phyloP scores from a whole-genome alignment of 2,329 filamentous ascomycete genomes.

The Fusarium hostae region DNA sequence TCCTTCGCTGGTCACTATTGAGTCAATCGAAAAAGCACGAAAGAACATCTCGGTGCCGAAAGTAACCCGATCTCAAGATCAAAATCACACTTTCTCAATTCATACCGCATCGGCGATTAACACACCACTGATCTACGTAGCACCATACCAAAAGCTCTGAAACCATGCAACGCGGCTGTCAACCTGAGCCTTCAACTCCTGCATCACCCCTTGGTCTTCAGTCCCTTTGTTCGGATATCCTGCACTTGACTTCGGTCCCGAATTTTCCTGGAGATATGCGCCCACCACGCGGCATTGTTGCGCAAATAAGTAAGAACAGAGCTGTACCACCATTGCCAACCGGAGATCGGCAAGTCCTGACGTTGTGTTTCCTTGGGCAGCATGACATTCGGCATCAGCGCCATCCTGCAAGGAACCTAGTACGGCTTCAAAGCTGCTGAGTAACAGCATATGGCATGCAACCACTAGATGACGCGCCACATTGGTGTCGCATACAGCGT shows the following conservation, averaged over 20 bases:
- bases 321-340: neutral
- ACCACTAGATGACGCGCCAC: neutral
- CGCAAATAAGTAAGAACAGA: neutral
- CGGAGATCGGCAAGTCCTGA: neutral
- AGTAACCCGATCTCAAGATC: neutral
- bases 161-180: neutral
- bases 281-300: neutral
- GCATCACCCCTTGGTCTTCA: neutral
- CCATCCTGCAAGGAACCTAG: neutral
- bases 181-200: neutral
- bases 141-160: neutral
- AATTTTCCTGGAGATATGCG: fast-evolving
- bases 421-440: neutral
- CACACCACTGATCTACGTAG: fast-evolving
- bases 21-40: fast-evolving
- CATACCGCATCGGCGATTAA: no score
- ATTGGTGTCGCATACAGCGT: no score
- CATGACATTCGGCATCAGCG: fast-evolving
- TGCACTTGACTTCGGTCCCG: neutral
- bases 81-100: no score
- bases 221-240: no score
- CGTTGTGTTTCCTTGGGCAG: fast-evolving
- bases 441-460: neutral
- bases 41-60: neutral
- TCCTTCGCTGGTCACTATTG: no score